Conservation (phyloP, 345 rosid genomes). For the Camelina neglecta region DNA sequence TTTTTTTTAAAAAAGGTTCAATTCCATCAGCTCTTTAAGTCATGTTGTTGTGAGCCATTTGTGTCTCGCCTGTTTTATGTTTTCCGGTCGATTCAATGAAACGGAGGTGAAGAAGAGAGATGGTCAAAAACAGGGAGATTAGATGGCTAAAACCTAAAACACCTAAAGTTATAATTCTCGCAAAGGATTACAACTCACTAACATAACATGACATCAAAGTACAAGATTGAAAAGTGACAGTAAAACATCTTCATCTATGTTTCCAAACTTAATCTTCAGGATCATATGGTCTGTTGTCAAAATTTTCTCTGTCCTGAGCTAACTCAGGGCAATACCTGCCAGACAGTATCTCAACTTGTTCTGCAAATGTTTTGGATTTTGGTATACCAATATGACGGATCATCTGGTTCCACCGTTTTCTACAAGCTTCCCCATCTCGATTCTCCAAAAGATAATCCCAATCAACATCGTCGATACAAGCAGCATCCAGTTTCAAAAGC, state of each 20-base stretch:
- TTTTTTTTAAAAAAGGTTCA: too few species aligned
- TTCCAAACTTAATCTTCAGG: slow-evolving; percentile 29
- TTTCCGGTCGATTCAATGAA: too few species aligned
- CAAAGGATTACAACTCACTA: too few species aligned
- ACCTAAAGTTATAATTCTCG: too few species aligned
- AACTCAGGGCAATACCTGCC: slow-evolving; percentile 60
- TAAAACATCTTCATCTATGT: background rate
- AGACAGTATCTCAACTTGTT: slow-evolving; percentile 67
- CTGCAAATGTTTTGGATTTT: slow-evolving; percentile 55
- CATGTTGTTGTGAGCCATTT: too few species aligned
- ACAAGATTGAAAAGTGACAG: too few species aligned
- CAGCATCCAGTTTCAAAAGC: slow-evolving; percentile 66
- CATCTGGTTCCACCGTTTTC: slow-evolving; percentile 77
- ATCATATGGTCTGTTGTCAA: slow-evolving; percentile 51
- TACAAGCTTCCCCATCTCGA: slow-evolving; percentile 66
- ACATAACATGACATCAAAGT: too few species aligned
- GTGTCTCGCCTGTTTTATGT: too few species aligned
- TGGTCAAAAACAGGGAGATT: too few species aligned
- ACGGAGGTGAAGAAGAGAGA: too few species aligned
- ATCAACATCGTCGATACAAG: slow-evolving; percentile 79
- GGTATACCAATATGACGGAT: slow-evolving; percentile 56
- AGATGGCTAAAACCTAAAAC: too few species aligned
- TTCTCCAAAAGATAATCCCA: slow-evolving; percentile 74
- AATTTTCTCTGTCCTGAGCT: slow-evolving; percentile 64
- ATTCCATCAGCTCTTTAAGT: too few species aligned